Evolutionary conservation across 1,284 basidiomycete species (phyloP), one percentile per base, ranked within the genome.

Genomic region (Tylopilus orsonianus): DNA sequence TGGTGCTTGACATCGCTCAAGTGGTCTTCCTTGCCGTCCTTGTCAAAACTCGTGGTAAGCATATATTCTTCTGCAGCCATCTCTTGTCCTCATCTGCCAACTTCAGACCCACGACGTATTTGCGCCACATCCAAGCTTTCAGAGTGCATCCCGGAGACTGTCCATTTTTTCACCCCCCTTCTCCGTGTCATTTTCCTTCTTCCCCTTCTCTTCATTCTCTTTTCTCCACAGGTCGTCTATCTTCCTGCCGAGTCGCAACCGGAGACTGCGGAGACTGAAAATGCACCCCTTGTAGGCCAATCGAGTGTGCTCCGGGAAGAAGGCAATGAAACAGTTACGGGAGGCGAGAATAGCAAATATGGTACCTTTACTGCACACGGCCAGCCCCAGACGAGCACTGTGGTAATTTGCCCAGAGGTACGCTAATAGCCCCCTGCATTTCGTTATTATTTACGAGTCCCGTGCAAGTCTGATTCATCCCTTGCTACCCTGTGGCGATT

Each of bases 161-260:
- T 87, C 42, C 85, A 87, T 58, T 67, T 87, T 48, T 69, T 73
- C 13, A 79, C 88, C 52, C 80, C 84, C 14, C 70, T 79, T 38
- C 71, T 88, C 62, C 84, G 89, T 48, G 74, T 83, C 27, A 63
- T 90, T 30, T 61, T 86, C 41, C 74, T 89, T 19, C 54, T 80
- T 13, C 77, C 80, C 9, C 73, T 91, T 34, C 65, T 85, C 43
- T 71, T 74, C 29, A 72, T 75, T 9, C 72, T 90, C 44, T 65
- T 78, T 43, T 73, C 67, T 44, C 87, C 88, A 14, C 80, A 79
- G 42, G 70, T 81, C 36, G 69, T 78, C 12, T 91, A 87, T 63
- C 72, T 75, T 8, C 70, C 75, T 24, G 75, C 73, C 14, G 70
- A 71, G 20, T 53, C 67, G 22, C 65, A 60, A 33, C 37, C 44